phyloP scores from a whole-genome alignment of 768 basidiomycete genomes.

The Amanita pseudoporphyria region DNA sequence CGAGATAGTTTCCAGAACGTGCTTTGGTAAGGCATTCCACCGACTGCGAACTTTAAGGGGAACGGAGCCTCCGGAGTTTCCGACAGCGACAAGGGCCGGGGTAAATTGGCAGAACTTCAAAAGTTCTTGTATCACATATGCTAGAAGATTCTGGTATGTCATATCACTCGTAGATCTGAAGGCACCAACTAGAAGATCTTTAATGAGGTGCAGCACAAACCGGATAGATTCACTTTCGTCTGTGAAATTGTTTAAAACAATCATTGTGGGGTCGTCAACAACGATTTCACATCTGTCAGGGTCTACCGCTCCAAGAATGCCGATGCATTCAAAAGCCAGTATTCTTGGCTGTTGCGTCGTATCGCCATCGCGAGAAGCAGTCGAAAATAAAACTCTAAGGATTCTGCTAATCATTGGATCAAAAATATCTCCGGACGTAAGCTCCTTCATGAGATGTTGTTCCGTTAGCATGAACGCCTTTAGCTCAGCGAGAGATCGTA shows the following conservation, averaged over 20 bases:
- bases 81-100: conserved; percentile 54
- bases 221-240: conserved; percentile 66
- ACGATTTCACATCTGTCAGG: conserved; percentile 82
- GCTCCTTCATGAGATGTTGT: conserved; percentile 41
- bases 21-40: conserved; percentile 75
- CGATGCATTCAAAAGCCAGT: conserved; percentile 83
- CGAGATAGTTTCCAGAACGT: conserved; percentile 77
- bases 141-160: conserved; percentile 80
- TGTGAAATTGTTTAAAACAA: conserved; percentile 72
- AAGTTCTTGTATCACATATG: conserved; percentile 88
- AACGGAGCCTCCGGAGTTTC: conserved; percentile 33
- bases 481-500: conserved; percentile 69
- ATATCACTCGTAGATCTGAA: conserved; percentile 94
- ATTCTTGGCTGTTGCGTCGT: conserved; percentile 55
- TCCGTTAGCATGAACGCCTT: conserved; percentile 48
- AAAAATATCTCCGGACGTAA: conserved; percentile 83
- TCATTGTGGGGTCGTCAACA: conserved; percentile 48
- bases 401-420: conserved; percentile 65
- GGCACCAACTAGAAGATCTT: conserved; percentile 76
- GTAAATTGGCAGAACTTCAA: conserved; percentile 82
- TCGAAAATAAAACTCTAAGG: conserved; percentile 53
- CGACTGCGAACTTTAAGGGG: conserved; percentile 58
- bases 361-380: conserved; percentile 74
- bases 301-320: conserved; percentile 87
- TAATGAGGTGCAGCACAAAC: conserved; percentile 83